Percentiles rank a stretch among this genome's conserved stretches.
These are phyloP conservation scores for Gynandropsis gynandra DNA, from an alignment of 345 rosid species.

Conservation along the genomic window DNA sequence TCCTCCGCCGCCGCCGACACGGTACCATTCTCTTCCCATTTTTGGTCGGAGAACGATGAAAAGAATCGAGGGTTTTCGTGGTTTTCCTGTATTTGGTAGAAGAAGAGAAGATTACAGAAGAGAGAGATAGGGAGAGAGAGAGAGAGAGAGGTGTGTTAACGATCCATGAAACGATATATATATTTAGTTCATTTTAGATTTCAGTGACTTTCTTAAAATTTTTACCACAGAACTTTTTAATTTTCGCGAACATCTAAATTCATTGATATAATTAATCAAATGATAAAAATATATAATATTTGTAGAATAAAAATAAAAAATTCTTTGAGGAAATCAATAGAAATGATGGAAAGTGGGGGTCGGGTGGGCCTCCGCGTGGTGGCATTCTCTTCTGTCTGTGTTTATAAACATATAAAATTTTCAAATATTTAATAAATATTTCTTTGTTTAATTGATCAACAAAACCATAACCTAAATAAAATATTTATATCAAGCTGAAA, in stretches of 20 bases:
- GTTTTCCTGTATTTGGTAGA: conserved; percentile 11
- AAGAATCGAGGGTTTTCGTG: conserved; percentile 1
- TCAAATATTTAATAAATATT: no score
- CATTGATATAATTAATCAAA: background rate
- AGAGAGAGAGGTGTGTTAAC: conserved; percentile 27
- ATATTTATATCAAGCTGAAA: no score
- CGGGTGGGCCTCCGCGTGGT: no score
- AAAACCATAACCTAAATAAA: no score
- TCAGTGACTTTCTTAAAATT: conserved; percentile 2
- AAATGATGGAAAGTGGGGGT: no score
- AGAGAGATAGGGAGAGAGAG: conserved; percentile 9
- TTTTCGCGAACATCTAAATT: background rate
- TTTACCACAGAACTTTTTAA: background rate
- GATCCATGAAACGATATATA: conserved; percentile 23
- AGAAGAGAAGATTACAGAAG: conserved; percentile 27
- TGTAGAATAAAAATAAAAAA: no score
- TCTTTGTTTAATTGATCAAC: no score
- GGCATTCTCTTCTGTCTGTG: no score
- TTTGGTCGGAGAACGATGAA: background rate
- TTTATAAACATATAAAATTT: no score
- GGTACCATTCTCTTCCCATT: conserved; percentile 73
- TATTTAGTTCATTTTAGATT: background rate
- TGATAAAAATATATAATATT: no score
- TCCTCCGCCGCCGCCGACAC: conserved; percentile 36
- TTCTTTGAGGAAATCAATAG: no score